phyloP scores from a whole-genome alignment of 2,329 filamentous ascomycete species.

The Fusarium sp. region DNA sequence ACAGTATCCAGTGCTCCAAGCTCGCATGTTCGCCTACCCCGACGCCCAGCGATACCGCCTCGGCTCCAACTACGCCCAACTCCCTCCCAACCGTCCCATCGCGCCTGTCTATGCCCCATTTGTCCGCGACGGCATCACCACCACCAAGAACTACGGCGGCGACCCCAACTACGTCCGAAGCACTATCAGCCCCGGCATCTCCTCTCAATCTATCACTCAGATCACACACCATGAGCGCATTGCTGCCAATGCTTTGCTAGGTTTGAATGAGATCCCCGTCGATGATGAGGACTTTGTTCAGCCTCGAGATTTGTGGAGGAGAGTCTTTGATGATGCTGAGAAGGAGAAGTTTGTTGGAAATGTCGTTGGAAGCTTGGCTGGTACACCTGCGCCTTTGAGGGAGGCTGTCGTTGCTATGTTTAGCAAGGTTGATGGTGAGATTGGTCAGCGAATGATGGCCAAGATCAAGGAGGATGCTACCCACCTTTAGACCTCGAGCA shows the following conservation, averaged over 20 bases:
- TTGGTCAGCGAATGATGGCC: conserved; percentile 15
- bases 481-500: fast-evolving
- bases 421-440: conserved; percentile 15
- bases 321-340: conserved; percentile 13
- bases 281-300: conserved; percentile 7
- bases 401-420: conserved; percentile 16
- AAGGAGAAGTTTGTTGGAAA: conserved; percentile 1
- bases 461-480: conserved; percentile 9
- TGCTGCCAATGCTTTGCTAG: conserved; percentile 1
- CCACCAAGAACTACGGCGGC: conserved; percentile 2
- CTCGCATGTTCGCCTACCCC: conserved; percentile 18
- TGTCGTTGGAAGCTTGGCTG: conserved; percentile 11
- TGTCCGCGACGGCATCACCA: conserved; percentile 3
- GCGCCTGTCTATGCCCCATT: conserved; percentile 6
- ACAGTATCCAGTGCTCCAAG: background rate
- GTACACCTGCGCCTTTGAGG: background rate
- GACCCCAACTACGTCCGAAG: conserved; percentile 11
- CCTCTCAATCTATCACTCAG: conserved; percentile 4
- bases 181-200: conserved; percentile 4
- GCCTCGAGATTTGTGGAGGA: conserved; percentile 8
- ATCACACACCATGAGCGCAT: conserved; percentile 9
- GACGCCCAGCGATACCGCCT: conserved; percentile 14
- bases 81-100: background rate
- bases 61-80: conserved; percentile 10
- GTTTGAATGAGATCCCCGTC: conserved; percentile 8